These are phyloP conservation scores for Calonectria pauciramosa DNA, from an alignment of 2,329 filamentous ascomycete genomes.

Conservation along the genomic window DNA sequence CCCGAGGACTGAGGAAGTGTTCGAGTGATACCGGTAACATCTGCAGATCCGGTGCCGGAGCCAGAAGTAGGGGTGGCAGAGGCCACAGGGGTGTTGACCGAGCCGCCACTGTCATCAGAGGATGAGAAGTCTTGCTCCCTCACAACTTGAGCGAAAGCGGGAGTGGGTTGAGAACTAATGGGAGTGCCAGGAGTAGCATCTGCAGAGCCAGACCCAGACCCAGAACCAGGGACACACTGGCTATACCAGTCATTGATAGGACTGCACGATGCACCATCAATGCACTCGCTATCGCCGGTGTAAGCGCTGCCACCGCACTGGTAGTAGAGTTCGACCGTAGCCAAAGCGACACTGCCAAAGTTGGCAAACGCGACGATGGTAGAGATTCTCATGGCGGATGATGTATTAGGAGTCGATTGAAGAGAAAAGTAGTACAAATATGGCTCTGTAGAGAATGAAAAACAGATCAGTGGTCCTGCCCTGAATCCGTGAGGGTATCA, in stretches of 20 bases:
- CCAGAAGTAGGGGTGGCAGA: slow-evolving; percentile 1
- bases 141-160: not conserved
- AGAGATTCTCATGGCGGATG: slow-evolving; percentile 31
- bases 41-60: slow-evolving; percentile 21
- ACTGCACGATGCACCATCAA: slow-evolving; percentile 32
- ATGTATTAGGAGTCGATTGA: slow-evolving; percentile 10
- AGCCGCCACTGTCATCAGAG: not conserved
- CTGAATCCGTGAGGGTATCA: slow-evolving; percentile 26
- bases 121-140: not conserved
- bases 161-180: not conserved
- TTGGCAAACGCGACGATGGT: slow-evolving; percentile 37
- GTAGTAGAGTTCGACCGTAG: slow-evolving; percentile 34
- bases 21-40: slow-evolving; percentile 34
- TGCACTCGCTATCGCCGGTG: slow-evolving; percentile 32
- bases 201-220: not conserved
- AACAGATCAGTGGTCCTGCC: slow-evolving; percentile 32
- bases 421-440: slow-evolving; percentile 10
- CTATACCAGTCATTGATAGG: slow-evolving; percentile 39
- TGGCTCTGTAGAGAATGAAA: slow-evolving; percentile 21
- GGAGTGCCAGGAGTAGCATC: not conserved
- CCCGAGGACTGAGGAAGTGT: slow-evolving; percentile 39
- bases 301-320: slow-evolving; percentile 36
- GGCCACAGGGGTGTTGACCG: not conserved
- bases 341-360: slow-evolving; percentile 32
- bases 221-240: slow-evolving; percentile 32